Conservation (phyloP, 2,329 filamentous ascomycete genomes). For the Fusarium brevicatenulatum region DNA sequence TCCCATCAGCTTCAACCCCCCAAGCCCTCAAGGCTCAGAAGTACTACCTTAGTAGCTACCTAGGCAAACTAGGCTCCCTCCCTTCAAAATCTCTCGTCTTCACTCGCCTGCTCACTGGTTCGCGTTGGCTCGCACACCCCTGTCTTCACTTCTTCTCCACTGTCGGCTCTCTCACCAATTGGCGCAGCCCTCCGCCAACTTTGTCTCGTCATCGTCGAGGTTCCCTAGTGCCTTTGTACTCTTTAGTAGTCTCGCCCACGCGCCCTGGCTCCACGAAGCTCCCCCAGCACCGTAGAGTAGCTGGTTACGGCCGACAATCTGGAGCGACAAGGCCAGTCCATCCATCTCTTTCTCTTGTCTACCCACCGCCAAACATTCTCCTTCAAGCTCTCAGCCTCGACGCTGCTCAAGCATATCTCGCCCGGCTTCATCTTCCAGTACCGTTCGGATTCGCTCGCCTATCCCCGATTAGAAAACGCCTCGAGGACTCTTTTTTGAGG, state of each 20-base stretch:
- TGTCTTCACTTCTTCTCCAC: conserved; percentile 38
- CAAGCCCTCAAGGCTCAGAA: conserved; percentile 4
- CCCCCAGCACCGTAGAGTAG: conserved; percentile 35
- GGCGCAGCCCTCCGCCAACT: conserved; percentile 37
- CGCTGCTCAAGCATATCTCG: conserved; percentile 25
- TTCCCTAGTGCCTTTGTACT: conserved; percentile 40
- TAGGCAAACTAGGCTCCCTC: conserved; percentile 17
- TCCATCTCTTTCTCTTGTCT: conserved; percentile 37
- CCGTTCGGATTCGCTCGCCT: conserved; percentile 10
- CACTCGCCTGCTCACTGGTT: conserved; percentile 33
- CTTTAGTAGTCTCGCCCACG: conserved; percentile 40
- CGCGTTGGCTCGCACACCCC: conserved; percentile 35
- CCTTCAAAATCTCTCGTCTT: conserved; percentile 35
- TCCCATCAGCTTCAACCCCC: conserved; percentile 31
- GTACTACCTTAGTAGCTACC: neutral
- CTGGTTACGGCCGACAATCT: conserved; percentile 33
- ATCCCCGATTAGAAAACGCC: conserved; percentile 1
- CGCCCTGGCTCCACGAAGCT: conserved; percentile 42
- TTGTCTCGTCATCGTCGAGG: conserved; percentile 46
- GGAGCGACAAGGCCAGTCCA: conserved; percentile 39
- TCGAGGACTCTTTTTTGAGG: neutral
- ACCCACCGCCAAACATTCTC: conserved; percentile 40
- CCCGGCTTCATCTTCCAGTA: conserved; percentile 20
- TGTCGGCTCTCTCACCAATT: conserved; percentile 41
- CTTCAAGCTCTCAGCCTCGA: conserved; percentile 39